Evolutionary conservation across 2,329 filamentous ascomycete species (phyloP), one percentile per base, ranked within the genome.

Genomic region (Lecanosticta acicola): DNA sequence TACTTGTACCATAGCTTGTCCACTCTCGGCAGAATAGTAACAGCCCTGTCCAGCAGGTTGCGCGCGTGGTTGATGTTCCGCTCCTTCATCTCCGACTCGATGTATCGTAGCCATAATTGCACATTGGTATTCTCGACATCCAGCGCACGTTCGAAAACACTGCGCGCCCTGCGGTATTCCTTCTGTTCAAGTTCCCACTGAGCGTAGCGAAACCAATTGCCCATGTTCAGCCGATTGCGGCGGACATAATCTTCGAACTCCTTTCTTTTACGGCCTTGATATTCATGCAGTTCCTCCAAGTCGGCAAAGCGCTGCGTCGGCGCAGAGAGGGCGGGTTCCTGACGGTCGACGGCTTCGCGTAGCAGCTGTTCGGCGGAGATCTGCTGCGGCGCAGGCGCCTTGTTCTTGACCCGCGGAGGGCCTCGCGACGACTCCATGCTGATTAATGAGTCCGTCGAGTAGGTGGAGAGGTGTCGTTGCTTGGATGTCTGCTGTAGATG

Each of bases 1-100:
- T 96, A 98, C 67, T 97, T 97, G 74, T 95, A 98, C 93, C 93
- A 98, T 26, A 98, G 73, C 75, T 97, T 97, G 66, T 97, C 89
- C 33, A 97, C 80, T 46, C 93, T 77, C 3, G 93, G 93, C 32
- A 96, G 73, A 45, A 94, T 87, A 1, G 89, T 89, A 43, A 97
- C 87, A n/a, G 93, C 90, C 45, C 93, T 84, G 66, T 98, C 93
- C 42, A 98, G 79, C 41, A 98, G 70, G 65, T 98, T 98, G 48
- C 93, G 78, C 26, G 93, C 90, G 76, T 97, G 91, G 66, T 95
- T 95, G 74, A 98, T 96, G 65, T 95, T 95, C 56, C 90, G 77
- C 52, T 77, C 84, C 70, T 94, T 94, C 85, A 98, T 95, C 76
- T 97, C 93, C 38, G 88, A 81, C 71, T 98, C 93, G 61, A 95